These are phyloP conservation scores for Oehlia diaphana DNA, from an alignment of 192 early-diverging fungal species.

Conservation along the genomic window DNA sequence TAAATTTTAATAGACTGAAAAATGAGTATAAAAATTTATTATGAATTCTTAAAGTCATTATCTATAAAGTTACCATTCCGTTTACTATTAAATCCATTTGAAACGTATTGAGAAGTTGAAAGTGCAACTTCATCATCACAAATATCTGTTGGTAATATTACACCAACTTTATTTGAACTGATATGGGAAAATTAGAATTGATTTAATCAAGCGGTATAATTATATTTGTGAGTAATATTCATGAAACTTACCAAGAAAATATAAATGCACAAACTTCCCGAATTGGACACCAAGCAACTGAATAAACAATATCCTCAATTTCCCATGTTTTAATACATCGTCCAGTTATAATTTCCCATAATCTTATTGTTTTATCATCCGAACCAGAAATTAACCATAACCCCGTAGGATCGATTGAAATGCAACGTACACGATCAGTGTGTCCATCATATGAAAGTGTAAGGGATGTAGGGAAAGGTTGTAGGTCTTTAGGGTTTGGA, in stretches of 20 bases:
- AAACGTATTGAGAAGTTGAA: constrained; percentile 46
- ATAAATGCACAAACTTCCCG: constrained; percentile 75
- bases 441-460: constrained; percentile 84
- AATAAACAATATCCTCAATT: constrained; percentile 66
- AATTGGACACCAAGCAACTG: constrained; percentile 91
- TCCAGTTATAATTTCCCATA: constrained; percentile 92
- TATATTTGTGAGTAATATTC: background rate
- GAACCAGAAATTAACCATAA: constrained; percentile 86
- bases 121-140: constrained; percentile 45
- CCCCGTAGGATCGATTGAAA: constrained; percentile 93
- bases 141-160: constrained; percentile 42
- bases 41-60: constrained; percentile 31
- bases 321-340: constrained; percentile 80
- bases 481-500: constrained; percentile 90
- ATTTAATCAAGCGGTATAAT: background rate
- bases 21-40: constrained; percentile 28
- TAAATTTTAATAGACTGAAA: constrained; percentile 25
- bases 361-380: constrained; percentile 84
- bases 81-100: constrained; percentile 44
- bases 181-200: background rate
- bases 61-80: constrained; percentile 12
- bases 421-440: constrained; percentile 71
- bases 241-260: constrained; percentile 52
- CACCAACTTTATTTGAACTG: constrained; percentile 44
- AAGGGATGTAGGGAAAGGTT: constrained; percentile 86